Evolutionary conservation across 768 basidiomycete genomes (phyloP).

Genomic region (Trametes villosa): DNA sequence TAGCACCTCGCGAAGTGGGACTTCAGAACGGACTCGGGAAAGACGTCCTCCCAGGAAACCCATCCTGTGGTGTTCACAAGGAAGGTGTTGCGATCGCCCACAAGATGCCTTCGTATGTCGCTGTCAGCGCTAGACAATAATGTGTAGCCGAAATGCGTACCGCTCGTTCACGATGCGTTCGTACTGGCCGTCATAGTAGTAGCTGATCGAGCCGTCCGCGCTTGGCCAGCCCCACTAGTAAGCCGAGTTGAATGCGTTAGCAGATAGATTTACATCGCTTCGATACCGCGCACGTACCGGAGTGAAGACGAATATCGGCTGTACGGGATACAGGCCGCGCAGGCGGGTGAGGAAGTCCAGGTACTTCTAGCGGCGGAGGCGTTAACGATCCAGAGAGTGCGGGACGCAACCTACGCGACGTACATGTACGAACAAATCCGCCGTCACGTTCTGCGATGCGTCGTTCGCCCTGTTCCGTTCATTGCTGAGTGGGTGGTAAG

Average conservation of each 20-base stretch:
- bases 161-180: conserved; percentile 47
- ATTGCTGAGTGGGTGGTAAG: too few species aligned
- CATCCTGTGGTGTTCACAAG: conserved; percentile 62
- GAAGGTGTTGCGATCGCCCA: conserved; percentile 53
- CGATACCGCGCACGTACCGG: conserved; percentile 40
- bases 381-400: background rate
- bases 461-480: conserved; percentile 65
- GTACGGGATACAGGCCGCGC: conserved; percentile 45
- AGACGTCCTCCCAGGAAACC: conserved; percentile 55
- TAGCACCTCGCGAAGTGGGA: background rate
- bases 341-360: conserved; percentile 49
- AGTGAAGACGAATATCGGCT: conserved; percentile 59
- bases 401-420: background rate
- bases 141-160: conserved; percentile 28
- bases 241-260: background rate
- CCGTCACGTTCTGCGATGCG: conserved; percentile 53
- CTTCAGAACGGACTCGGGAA: conserved; percentile 41
- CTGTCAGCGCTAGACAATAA: background rate
- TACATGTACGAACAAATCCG: conserved; percentile 48
- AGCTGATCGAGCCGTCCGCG: conserved; percentile 47
- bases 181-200: conserved; percentile 54
- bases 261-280: background rate
- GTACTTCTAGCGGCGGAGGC: conserved; percentile 45
- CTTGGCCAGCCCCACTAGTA: conserved; percentile 60
- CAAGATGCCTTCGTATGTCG: conserved; percentile 18